Evolutionary conservation across 1,139 yeast genomes (phyloP).

Genomic region (Debaryomyces psychrophilus): DNA sequence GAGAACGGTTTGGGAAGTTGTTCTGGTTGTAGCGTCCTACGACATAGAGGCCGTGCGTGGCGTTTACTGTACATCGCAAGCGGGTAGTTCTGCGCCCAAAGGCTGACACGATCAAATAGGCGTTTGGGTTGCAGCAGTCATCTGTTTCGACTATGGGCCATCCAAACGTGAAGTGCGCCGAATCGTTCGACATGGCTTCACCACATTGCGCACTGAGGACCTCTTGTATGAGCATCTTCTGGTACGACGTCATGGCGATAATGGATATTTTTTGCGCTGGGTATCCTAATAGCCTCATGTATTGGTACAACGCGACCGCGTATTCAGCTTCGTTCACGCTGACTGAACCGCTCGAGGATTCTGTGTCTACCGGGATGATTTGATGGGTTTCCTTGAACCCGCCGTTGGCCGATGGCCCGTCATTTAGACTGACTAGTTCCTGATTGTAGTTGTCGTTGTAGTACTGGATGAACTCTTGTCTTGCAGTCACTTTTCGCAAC

Average conservation of each 20-base stretch:
- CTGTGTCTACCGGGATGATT: slow-evolving; percentile 34
- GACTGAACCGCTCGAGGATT: slow-evolving; percentile 18
- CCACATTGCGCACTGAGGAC: slow-evolving; percentile 16
- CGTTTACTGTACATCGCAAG: not conserved
- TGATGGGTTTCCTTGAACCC: slow-evolving; percentile 46
- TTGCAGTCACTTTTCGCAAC: not conserved
- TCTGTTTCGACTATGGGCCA: slow-evolving; percentile 8
- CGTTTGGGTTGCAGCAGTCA: slow-evolving; percentile 4
- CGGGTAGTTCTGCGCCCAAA: slow-evolving; percentile 1
- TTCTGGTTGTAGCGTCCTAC: slow-evolving; percentile 6
- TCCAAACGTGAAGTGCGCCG: not conserved
- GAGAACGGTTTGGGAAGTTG: not conserved
- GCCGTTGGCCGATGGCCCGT: slow-evolving; percentile 29
- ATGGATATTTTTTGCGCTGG: slow-evolving; percentile 43
- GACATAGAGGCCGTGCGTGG: slow-evolving; percentile 10
- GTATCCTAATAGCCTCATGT: slow-evolving; percentile 51
- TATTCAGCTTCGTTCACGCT: slow-evolving; percentile 58
- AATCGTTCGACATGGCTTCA: not conserved
- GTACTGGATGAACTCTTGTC: slow-evolving; percentile 1
- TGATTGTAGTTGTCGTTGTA: slow-evolving; percentile 2
- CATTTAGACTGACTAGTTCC: not conserved
- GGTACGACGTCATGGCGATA: slow-evolving; percentile 45
- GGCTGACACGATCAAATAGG: slow-evolving; percentile 11
- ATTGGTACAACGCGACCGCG: slow-evolving; percentile 49
- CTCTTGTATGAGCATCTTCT: slow-evolving; percentile 29